These are phyloP conservation scores for Schrenkiella parvula DNA, from an alignment of 345 rosid species.

Conservation along the genomic window DNA sequence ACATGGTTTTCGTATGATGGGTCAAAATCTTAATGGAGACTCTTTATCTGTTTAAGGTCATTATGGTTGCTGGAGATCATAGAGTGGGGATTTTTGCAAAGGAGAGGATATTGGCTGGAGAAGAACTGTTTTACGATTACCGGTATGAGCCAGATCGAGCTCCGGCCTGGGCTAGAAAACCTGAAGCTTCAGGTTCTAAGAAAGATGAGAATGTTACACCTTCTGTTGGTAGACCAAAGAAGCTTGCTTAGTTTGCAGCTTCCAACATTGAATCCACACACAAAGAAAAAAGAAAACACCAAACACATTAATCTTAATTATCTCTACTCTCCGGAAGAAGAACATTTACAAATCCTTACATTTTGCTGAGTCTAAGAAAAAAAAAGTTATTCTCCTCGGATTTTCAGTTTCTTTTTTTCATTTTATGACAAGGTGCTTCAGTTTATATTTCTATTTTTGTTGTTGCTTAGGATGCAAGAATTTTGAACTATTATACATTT, in stretches of 20 bases:
- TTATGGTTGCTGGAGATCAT: constrained; percentile 97
- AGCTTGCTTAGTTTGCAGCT: constrained; percentile 59
- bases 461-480: not conserved
- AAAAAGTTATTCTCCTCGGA: not conserved
- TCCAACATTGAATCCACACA: not conserved
- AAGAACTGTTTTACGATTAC: constrained; percentile 91
- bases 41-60: constrained; percentile 49
- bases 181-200: constrained; percentile 78
- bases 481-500: not conserved
- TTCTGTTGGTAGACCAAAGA: constrained; percentile 86
- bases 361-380: constrained; percentile 18
- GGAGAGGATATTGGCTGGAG: constrained; percentile 82
- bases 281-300: not conserved
- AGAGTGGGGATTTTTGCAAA: constrained; percentile 96
- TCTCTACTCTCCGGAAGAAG: not conserved
- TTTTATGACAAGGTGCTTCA: not conserved
- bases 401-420: not conserved
- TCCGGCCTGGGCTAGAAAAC: constrained; percentile 99
- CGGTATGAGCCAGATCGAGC: constrained; percentile 97
- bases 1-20: not conserved
- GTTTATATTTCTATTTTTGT: not conserved
- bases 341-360: not conserved
- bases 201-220: constrained; percentile 72
- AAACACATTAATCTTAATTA: not conserved
- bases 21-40: constrained; percentile 3